A percentile compares a stretch with the other conserved stretches of the same genome.
phyloP scores from a whole-genome alignment of 768 basidiomycete genomes.

The Punctularia strigosozonata region DNA sequence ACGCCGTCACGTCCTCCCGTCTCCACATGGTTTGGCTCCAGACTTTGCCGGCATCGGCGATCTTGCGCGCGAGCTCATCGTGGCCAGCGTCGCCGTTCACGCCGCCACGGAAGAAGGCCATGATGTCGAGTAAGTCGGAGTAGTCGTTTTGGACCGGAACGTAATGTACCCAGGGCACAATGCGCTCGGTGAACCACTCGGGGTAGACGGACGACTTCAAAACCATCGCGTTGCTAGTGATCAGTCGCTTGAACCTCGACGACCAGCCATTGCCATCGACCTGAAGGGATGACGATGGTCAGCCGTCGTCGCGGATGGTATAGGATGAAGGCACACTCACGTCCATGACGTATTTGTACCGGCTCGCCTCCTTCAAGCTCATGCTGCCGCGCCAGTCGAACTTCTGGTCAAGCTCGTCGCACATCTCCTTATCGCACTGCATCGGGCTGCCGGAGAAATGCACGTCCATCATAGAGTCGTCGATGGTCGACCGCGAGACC shows the following conservation, averaged over 20 bases:
- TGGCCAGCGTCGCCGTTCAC: slow-evolving; percentile 47
- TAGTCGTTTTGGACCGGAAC: slow-evolving; percentile 57
- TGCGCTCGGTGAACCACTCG: slow-evolving; percentile 53
- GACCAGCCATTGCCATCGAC: slow-evolving; percentile 63
- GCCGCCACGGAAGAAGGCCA: slow-evolving; percentile 64
- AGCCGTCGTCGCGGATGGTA: neutral
- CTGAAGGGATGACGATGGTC: slow-evolving; percentile 14
- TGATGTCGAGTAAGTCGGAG: slow-evolving; percentile 56
- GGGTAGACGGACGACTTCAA: slow-evolving; percentile 67
- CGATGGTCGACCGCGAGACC: too few species aligned
- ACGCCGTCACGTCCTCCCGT: slow-evolving; percentile 45
- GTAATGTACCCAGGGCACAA: slow-evolving; percentile 65
- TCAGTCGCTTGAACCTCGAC: slow-evolving; percentile 52
- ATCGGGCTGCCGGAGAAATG: slow-evolving; percentile 37
- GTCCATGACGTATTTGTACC: slow-evolving; percentile 51
- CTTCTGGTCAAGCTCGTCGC: slow-evolving; percentile 28
- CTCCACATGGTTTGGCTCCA: slow-evolving; percentile 54
- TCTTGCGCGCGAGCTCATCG: slow-evolving; percentile 43
- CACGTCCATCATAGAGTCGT: slow-evolving; percentile 58
- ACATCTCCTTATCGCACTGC: slow-evolving; percentile 30
- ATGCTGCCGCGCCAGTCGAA: slow-evolving; percentile 41
- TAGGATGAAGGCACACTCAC: slow-evolving; percentile 20
- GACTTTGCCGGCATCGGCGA: slow-evolving; percentile 40
- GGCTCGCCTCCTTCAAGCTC: slow-evolving; percentile 34
- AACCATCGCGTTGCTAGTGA: slow-evolving; percentile 49